A percentile compares a stretch with the other conserved stretches of the same genome.
These are phyloP conservation scores for Echeveria elegans DNA, from an alignment of 164 flowering plant species.

Conservation along the genomic window DNA sequence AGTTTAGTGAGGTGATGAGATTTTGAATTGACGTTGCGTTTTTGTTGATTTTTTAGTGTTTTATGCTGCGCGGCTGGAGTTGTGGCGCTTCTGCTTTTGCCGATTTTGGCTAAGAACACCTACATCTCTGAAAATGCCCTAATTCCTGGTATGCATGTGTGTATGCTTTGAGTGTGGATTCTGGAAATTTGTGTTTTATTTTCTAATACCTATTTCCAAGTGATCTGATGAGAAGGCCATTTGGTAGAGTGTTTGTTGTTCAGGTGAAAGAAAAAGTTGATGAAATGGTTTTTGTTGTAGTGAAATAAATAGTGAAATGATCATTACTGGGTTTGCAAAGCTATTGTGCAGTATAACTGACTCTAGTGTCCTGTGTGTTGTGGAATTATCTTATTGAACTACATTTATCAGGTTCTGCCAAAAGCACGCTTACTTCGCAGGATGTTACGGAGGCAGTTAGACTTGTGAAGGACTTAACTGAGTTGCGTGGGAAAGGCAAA, in stretches of 20 bases:
- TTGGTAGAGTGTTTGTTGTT: too few species aligned
- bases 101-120: constrained; percentile 83
- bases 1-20: too few species aligned
- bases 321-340: not conserved
- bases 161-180: not conserved
- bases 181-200: not conserved
- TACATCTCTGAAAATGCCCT: constrained; percentile 95
- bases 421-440: constrained; percentile 48
- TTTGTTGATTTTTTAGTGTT: constrained; percentile 29
- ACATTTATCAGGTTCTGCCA: constrained; percentile 62
- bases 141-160: constrained; percentile 63
- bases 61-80: constrained; percentile 64
- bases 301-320: not conserved
- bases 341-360: not conserved
- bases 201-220: not conserved
- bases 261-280: too few species aligned
- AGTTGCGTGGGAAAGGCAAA: constrained; percentile 19
- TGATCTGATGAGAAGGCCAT: too few species aligned
- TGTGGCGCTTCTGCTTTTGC: constrained; percentile 62
- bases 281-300: not conserved
- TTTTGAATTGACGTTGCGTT: too few species aligned
- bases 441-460: constrained; percentile 51
- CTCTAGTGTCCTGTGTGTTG: not conserved
- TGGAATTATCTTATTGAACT: not conserved
- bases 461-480: constrained; percentile 44